Evolutionary conservation across 176 grass and related monocot species (phyloP).

Genomic region (Rhynchospora pubera): DNA sequence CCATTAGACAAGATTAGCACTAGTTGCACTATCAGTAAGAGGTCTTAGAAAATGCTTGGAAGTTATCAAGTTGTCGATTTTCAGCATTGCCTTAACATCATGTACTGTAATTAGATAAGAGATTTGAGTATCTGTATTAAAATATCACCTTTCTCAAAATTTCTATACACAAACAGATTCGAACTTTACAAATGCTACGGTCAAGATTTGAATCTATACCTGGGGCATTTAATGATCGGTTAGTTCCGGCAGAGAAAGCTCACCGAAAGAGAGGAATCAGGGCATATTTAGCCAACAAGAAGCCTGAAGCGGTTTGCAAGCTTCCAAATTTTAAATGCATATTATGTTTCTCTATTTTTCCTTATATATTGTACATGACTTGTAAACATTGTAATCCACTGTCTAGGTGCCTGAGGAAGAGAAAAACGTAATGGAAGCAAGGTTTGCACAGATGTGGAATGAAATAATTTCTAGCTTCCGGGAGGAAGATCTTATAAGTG

Average conservation of each 20-base stretch:
- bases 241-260: slow-evolving; percentile 60
- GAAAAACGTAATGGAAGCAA: slow-evolving; percentile 55
- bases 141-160: slow-evolving; percentile 15
- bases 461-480: slow-evolving; percentile 80
- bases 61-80: neutral
- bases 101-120: neutral
- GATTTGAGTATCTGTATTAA: neutral
- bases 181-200: slow-evolving; percentile 77
- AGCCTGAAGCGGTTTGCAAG: slow-evolving; percentile 51
- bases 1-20: neutral
- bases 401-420: slow-evolving; percentile 44
- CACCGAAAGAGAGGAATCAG: slow-evolving; percentile 65
- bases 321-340: neutral
- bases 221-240: slow-evolving; percentile 50
- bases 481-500: slow-evolving; percentile 83
- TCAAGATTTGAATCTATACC: slow-evolving; percentile 87
- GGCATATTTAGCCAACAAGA: slow-evolving; percentile 57
- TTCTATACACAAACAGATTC: slow-evolving; percentile 57
- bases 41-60: neutral
- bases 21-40: neutral
- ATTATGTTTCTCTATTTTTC: slow-evolving; percentile 4
- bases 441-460: slow-evolving; percentile 98
- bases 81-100: slow-evolving; percentile 19
- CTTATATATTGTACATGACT: slow-evolving; percentile 8
- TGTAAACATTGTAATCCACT: slow-evolving; percentile 13